Base-by-base conservation (phyloP, 371 early-diverging fungal genomes). In the Mucor ambiguus region DNA sequence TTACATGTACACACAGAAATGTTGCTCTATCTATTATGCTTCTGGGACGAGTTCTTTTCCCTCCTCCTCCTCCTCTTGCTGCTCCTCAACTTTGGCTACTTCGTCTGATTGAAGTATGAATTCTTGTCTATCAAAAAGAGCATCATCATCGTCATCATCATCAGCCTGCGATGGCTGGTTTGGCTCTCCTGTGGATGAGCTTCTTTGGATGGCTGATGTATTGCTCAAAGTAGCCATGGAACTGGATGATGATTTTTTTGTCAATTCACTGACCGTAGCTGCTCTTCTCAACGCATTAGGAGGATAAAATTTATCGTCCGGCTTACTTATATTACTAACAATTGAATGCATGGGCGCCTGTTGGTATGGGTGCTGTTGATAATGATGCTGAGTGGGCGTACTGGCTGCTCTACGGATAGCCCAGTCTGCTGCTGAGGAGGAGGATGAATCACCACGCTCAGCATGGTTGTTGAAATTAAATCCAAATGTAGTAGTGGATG, bases 51-150 rank as follows among this genome's bases (percentile, higher is more conserved):
- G 37, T 12, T 35, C 12, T 12, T 35, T 35, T 7, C 12, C 37
- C 41, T 41, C 14, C 18, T 41, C 14, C 41, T 41, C 3, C 38
- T 38, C 14, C 41, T 41, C 18, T 6, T 49, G 3, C 18, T 49
- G 18, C 5, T 61, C 33, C 5, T 63, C 44, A 22, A 54, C 30
- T 63, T 56, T 60, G 30, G 61, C 46, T 26, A 61, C 57, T 30
- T 76, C 76, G 6, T 64, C 67, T 6, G 76, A 73, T 12, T 58
- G 63, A 29, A 76, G 52, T 30, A 78, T 68, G 44, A 78, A 78
- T 29, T 78, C 78, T 49, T 78, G 78, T 60, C 75, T 70, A 62
- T 78, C 78, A 73, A 78, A 78, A 1, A 30, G 26, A 54, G 41
- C 18, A 55, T 63, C 63, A 20, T 56, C 54, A 6, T 49, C 46